These are phyloP conservation scores for Boletus tylopilopsis DNA, from an alignment of 768 basidiomycete species.

Conservation along the genomic window DNA sequence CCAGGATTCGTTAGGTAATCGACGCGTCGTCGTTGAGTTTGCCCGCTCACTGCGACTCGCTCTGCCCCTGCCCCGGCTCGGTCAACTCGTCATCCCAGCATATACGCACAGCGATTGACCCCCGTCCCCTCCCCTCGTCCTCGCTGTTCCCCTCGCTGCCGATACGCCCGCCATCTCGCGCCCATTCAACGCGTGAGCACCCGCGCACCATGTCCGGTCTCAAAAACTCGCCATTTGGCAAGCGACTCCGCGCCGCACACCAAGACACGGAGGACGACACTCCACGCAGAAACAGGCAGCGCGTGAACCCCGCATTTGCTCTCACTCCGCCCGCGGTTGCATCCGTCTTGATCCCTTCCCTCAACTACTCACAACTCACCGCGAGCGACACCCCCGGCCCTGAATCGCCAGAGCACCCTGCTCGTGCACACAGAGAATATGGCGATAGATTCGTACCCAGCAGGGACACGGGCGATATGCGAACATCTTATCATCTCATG, in stretches of 20 bases:
- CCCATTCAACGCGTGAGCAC: background rate
- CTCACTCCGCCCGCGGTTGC: slow-evolving; percentile 31
- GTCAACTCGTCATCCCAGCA: slow-evolving; percentile 5
- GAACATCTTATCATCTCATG: slow-evolving; percentile 59
- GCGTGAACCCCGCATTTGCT: slow-evolving; percentile 54
- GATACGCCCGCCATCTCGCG: slow-evolving; percentile 1
- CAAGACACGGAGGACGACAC: slow-evolving; percentile 53
- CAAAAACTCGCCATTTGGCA: slow-evolving; percentile 83
- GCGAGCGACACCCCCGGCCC: slow-evolving; percentile 50
- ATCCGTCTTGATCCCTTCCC: slow-evolving; percentile 49
- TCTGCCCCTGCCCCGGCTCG: slow-evolving; percentile 26
- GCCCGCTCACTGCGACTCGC: slow-evolving; percentile 15
- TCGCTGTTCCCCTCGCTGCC: background rate
- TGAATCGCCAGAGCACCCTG: slow-evolving; percentile 36
- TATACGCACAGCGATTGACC: background rate
- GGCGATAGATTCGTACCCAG: slow-evolving; percentile 64
- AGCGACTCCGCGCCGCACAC: slow-evolving; percentile 72
- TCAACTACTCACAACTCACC: slow-evolving; percentile 48
- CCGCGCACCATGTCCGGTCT: slow-evolving; percentile 56
- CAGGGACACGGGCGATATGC: slow-evolving; percentile 55
- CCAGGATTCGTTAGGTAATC: slow-evolving; percentile 26
- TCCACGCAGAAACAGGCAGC: slow-evolving; percentile 48
- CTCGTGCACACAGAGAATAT: slow-evolving; percentile 38
- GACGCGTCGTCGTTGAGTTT: slow-evolving; percentile 28
- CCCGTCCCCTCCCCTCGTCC: background rate